A percentile compares a stretch with the other conserved stretches of the same genome.
Conservation (phyloP, 2,329 filamentous ascomycete genomes). For the Rhinocladiella similis region DNA sequence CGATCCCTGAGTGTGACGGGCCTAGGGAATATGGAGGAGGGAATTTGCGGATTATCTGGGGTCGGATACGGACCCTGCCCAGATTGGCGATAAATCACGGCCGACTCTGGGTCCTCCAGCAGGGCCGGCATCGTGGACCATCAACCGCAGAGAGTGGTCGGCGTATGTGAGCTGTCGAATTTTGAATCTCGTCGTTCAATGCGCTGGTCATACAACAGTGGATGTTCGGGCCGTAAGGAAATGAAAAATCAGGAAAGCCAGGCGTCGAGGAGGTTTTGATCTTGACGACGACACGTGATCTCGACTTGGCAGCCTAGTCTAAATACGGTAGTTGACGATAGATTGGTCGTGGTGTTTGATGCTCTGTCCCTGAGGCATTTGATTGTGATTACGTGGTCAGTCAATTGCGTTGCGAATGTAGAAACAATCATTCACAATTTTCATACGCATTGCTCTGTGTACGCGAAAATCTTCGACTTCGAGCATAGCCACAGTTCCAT, state of each 20-base stretch:
- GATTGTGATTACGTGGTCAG: too few species aligned
- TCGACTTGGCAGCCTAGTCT: constrained; percentile 8
- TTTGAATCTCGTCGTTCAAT: not conserved
- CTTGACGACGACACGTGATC: not conserved
- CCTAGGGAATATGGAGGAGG: constrained; percentile 67
- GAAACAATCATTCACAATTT: not conserved
- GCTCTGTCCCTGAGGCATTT: too few species aligned
- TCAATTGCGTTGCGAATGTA: too few species aligned
- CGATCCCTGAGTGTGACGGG: constrained; percentile 82
- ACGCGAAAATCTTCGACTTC: too few species aligned
- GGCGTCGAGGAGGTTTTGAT: not conserved
- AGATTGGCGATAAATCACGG: constrained; percentile 69
- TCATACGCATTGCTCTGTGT: not conserved
- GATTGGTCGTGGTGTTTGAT: too few species aligned
- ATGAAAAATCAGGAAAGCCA: not conserved
- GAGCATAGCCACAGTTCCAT: too few species aligned
- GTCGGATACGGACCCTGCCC: constrained; percentile 66
- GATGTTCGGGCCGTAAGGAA: not conserved
- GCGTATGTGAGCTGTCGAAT: not conserved
- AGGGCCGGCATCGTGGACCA: constrained; percentile 67
- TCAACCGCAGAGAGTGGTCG: constrained; percentile 8
- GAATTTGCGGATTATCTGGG: constrained; percentile 62
- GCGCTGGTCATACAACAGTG: not conserved
- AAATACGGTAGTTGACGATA: not conserved
- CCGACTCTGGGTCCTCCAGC: constrained; percentile 72